Percentiles rank a stretch among this genome's conserved stretches.
Evolutionary conservation across 2,329 filamentous ascomycete genomes (phyloP).

Genomic region (Exophiala lecanii-corni): DNA sequence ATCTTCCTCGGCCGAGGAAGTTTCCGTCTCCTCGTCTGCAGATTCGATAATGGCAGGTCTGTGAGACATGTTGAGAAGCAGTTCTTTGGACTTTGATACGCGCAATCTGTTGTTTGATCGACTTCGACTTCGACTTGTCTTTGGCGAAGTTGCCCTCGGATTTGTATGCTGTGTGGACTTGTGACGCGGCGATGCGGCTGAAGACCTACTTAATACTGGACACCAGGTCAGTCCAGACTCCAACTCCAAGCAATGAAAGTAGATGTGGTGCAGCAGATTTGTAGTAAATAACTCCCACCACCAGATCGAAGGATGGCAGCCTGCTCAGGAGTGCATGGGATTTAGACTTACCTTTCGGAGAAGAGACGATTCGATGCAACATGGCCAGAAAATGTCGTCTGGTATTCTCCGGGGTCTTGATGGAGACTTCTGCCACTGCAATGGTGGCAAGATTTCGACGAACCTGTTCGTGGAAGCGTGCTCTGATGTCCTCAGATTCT

Average conservation of each 20-base stretch:
- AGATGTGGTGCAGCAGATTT: neutral
- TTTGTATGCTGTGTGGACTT: constrained; percentile 6
- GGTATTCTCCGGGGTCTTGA: constrained; percentile 65
- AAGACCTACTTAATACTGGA: too few relatives aligned
- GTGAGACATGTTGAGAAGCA: constrained; percentile 18
- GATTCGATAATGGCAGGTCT: constrained; percentile 23
- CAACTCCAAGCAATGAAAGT: neutral
- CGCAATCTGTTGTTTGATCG: constrained; percentile 18
- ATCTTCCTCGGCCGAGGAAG: constrained; percentile 16
- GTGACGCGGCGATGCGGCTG: too few relatives aligned
- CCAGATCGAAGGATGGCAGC: too few relatives aligned
- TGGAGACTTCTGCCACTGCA: constrained; percentile 68
- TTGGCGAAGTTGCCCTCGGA: constrained; percentile 18
- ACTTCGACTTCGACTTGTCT: constrained; percentile 20
- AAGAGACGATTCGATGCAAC: constrained; percentile 64
- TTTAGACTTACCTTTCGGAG: constrained; percentile 67
- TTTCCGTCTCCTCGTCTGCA: constrained; percentile 20
- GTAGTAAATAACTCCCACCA: too few relatives aligned
- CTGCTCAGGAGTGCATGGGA: too few relatives aligned
- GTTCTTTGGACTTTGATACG: constrained; percentile 21
- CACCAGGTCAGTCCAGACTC: too few relatives aligned
- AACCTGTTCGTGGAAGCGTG: constrained; percentile 60
- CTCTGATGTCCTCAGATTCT: constrained; percentile 65
- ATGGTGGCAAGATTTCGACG: constrained; percentile 62
- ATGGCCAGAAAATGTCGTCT: constrained; percentile 72